Conservation (phyloP, 2,329 filamentous ascomycete species). For the Cordyceps fumosorosea region DNA sequence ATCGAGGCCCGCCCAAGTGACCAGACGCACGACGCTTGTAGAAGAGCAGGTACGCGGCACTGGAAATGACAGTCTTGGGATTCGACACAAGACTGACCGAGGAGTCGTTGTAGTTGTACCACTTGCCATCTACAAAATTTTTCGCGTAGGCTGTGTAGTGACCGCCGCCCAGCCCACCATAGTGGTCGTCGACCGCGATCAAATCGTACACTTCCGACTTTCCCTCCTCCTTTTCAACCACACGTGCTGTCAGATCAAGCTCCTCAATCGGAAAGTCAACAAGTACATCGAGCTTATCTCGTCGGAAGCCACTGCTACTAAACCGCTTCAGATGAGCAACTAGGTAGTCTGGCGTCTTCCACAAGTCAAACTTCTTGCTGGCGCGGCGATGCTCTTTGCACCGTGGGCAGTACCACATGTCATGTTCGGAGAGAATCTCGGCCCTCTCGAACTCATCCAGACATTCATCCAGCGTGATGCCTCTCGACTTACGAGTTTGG, state of each 20-base stretch:
- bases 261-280: constrained; percentile 90
- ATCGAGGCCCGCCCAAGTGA: constrained; percentile 72
- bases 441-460: constrained; percentile 91
- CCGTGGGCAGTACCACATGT: constrained; percentile 94
- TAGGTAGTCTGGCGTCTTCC: constrained; percentile 93
- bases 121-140: constrained; percentile 81
- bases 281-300: constrained; percentile 85
- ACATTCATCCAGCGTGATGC: constrained; percentile 82
- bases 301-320: constrained; percentile 71
- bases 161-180: constrained; percentile 84
- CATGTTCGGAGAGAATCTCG: constrained; percentile 87
- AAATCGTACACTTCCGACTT: constrained; percentile 86
- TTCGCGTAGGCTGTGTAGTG: constrained; percentile 95
- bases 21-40: constrained; percentile 76
- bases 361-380: constrained; percentile 93
- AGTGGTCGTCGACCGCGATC: constrained; percentile 94
- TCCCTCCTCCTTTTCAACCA: constrained; percentile 72
- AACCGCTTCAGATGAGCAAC: constrained; percentile 95
- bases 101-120: constrained; percentile 96
- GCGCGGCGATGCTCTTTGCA: constrained; percentile 92
- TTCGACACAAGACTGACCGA: constrained; percentile 58
- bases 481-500: constrained; percentile 47
- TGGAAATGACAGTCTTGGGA: constrained; percentile 58
- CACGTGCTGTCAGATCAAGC: constrained; percentile 72
- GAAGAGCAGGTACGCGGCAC: constrained; percentile 86